phyloP scores from a whole-genome alignment of 306 rosid genomes.

The Cucumis hystrix region DNA sequence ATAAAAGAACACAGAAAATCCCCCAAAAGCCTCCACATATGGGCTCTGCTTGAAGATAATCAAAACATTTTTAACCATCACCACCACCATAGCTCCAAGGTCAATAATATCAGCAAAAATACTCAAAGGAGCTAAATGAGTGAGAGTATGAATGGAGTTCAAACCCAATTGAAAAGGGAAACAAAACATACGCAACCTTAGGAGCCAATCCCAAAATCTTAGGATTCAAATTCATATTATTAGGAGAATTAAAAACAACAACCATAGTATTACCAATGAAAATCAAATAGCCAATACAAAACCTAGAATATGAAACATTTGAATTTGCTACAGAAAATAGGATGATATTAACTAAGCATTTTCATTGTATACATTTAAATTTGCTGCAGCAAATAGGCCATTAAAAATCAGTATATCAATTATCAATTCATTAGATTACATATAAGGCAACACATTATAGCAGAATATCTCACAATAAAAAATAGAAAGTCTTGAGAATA shows the following conservation, averaged over 20 bases:
- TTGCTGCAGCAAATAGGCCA: too few relatives aligned
- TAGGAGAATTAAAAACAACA: slow-evolving; percentile 13
- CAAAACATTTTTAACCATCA: slow-evolving; percentile 21
- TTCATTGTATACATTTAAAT: too few relatives aligned
- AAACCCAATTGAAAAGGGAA: slow-evolving; percentile 40
- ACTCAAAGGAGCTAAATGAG: slow-evolving; percentile 37
- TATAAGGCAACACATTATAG: neutral
- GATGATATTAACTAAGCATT: too few relatives aligned
- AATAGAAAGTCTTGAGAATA: neutral
- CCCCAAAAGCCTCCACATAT: slow-evolving; percentile 21
- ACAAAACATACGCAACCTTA: slow-evolving; percentile 27
- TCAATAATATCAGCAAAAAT: slow-evolving; percentile 43
- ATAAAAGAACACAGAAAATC: slow-evolving; percentile 29
- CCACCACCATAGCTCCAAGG: slow-evolving; percentile 39
- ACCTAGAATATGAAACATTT: slow-evolving; percentile 6
- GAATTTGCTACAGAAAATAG: too few relatives aligned
- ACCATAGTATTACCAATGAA: slow-evolving; percentile 35
- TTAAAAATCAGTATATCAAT: neutral
- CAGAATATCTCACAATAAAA: neutral
- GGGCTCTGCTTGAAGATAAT: slow-evolving; percentile 8
- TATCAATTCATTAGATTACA: neutral
- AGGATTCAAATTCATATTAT: neutral
- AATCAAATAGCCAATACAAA: slow-evolving; percentile 35
- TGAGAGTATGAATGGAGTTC: slow-evolving; percentile 29
- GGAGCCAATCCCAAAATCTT: slow-evolving; percentile 22